A percentile compares a stretch with the other conserved stretches of the same genome.
Conservation (phyloP, 192 early-diverging fungal species). For the Rhizophagus prolifer region DNA sequence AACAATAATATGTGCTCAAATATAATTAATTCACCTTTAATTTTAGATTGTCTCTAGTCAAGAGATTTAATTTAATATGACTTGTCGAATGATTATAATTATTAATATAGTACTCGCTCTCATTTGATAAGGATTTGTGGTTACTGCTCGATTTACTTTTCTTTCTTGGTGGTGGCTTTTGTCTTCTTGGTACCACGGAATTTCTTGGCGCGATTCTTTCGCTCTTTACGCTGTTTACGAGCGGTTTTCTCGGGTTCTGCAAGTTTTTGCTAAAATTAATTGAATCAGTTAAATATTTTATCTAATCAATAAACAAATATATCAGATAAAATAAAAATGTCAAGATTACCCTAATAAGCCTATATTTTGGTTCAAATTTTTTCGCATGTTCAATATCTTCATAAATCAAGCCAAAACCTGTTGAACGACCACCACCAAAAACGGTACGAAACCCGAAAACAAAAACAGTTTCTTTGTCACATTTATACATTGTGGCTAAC, state of each 20-base stretch:
- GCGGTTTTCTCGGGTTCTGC: slow-evolving; percentile 69
- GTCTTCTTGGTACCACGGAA: slow-evolving; percentile 95
- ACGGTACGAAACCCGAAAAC: slow-evolving; percentile 93
- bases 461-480: slow-evolving; percentile 84
- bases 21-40: too few relatives aligned
- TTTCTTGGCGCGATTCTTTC: slow-evolving; percentile 99
- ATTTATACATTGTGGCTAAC: slow-evolving; percentile 94
- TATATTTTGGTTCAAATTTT: slow-evolving; percentile 99
- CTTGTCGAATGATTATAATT: too few relatives aligned
- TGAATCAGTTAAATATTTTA: not conserved
- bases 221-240: slow-evolving; percentile 99
- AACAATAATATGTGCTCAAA: too few relatives aligned
- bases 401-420: slow-evolving; percentile 96
- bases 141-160: slow-evolving; percentile 32
- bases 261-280: slow-evolving; percentile 49
- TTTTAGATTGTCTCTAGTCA: too few relatives aligned
- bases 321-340: not conserved
- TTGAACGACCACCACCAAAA: slow-evolving; percentile 96
- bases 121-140: too few relatives aligned
- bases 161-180: slow-evolving; percentile 66
- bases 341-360: slow-evolving; percentile 71
- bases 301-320: not conserved
- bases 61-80: too few relatives aligned
- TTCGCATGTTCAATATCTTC: slow-evolving; percentile 89
- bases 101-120: too few relatives aligned